phyloP scores from a whole-genome alignment of 148 eudicot species.

The Rhododendron williamsianum region DNA sequence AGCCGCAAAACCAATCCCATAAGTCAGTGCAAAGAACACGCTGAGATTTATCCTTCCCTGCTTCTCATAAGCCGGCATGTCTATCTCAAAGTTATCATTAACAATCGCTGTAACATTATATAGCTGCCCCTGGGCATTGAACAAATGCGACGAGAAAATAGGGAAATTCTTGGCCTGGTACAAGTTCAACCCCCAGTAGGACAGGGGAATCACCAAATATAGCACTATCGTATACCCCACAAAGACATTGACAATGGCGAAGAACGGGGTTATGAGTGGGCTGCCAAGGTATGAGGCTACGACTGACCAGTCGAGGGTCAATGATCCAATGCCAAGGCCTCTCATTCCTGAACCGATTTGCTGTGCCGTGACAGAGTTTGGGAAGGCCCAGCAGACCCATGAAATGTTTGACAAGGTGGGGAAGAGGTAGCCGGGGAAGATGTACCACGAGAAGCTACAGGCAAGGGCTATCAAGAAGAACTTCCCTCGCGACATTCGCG shows the following conservation, averaged over 20 bases:
- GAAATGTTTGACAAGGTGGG: constrained; percentile 36
- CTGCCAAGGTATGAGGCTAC: constrained; percentile 33
- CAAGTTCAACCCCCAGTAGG: constrained; percentile 47
- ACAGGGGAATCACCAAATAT: constrained; percentile 34
- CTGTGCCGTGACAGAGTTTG: constrained; percentile 41
- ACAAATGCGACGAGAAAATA: constrained; percentile 34
- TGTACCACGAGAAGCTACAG: constrained; percentile 46
- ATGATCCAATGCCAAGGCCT: constrained; percentile 49
- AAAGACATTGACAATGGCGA: constrained; percentile 41
- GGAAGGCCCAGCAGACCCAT: constrained; percentile 45
- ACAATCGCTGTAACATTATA: constrained; percentile 42
- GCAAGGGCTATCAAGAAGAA: constrained; percentile 43
- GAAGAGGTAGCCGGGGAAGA: constrained; percentile 46
- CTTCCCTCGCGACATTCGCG: constrained; percentile 31
- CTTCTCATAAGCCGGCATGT: constrained; percentile 20
- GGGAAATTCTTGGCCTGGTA: constrained; percentile 42
- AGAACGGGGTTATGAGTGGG: constrained; percentile 51
- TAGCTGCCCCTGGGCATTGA: constrained; percentile 23
- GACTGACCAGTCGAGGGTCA: constrained; percentile 51
- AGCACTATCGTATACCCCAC: constrained; percentile 32
- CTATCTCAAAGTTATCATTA: constrained; percentile 40
- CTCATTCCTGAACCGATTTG: constrained; percentile 52
- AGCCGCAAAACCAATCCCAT: constrained; percentile 58
- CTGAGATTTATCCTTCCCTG: constrained; percentile 42
- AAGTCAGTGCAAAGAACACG: constrained; percentile 41